Percentiles rank a stretch among this genome's conserved stretches.
phyloP scores from a whole-genome alignment of 768 basidiomycete species.

The Polyporus arcularius region DNA sequence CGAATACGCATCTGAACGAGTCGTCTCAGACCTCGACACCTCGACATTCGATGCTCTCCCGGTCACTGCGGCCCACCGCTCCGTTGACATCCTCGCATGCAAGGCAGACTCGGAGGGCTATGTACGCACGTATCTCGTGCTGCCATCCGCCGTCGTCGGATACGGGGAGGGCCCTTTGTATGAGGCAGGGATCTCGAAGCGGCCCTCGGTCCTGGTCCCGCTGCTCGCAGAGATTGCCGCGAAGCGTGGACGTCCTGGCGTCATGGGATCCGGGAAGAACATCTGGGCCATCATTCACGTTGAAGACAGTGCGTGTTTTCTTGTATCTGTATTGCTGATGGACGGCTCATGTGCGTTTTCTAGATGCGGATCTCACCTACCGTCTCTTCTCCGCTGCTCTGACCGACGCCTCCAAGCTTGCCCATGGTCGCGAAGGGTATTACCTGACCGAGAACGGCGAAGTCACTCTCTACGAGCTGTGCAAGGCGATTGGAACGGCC shows the following conservation, averaged over 20 bases:
- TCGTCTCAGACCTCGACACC: slow-evolving; percentile 52
- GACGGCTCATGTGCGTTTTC: background rate
- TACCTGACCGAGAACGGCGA: slow-evolving; percentile 33
- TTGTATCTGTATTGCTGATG: background rate
- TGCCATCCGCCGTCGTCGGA: slow-evolving; percentile 62
- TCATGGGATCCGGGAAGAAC: slow-evolving; percentile 57
- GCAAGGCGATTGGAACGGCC: slow-evolving; percentile 36
- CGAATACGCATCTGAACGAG: slow-evolving; percentile 35
- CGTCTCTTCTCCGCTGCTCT: slow-evolving; percentile 40
- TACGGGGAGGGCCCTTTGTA: slow-evolving; percentile 26
- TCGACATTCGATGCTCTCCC: slow-evolving; percentile 47
- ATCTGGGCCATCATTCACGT: slow-evolving; percentile 60
- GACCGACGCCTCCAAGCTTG: slow-evolving; percentile 15
- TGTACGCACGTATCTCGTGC: slow-evolving; percentile 51
- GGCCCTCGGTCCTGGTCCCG: slow-evolving; percentile 37
- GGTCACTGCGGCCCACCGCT: slow-evolving; percentile 45
- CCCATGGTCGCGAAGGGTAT: slow-evolving; percentile 37
- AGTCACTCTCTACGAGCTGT: slow-evolving; percentile 29
- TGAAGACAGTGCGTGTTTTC: slow-evolving; percentile 36
- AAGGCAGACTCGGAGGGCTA: slow-evolving; percentile 53
- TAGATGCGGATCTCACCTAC: slow-evolving; percentile 45
- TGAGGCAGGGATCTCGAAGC: slow-evolving; percentile 31
- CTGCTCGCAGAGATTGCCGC: slow-evolving; percentile 34
- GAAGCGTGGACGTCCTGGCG: slow-evolving; percentile 47
- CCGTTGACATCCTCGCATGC: slow-evolving; percentile 51